These are phyloP conservation scores for Candida qinlingensis DNA, from an alignment of 805 yeast genomes.

Conservation along the genomic window DNA sequence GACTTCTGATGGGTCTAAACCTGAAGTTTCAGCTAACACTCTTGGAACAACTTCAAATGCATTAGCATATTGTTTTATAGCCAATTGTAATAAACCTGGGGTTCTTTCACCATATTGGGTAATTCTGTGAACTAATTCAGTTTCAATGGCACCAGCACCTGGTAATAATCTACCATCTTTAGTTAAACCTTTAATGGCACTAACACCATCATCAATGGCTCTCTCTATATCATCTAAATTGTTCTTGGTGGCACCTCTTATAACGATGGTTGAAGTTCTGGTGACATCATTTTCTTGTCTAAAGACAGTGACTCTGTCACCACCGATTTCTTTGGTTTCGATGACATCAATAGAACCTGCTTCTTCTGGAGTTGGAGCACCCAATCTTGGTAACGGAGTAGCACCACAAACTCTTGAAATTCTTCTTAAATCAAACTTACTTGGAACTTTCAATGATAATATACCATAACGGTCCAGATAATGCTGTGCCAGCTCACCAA, in stretches of 20 bases:
- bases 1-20: constrained; percentile 86
- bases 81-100: constrained; percentile 87
- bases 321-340: constrained; percentile 92
- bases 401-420: constrained; percentile 96
- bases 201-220: constrained; percentile 95
- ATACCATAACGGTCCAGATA: constrained; percentile 84
- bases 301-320: constrained; percentile 93
- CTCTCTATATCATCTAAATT: constrained; percentile 92
- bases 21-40: constrained; percentile 90
- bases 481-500: constrained; percentile 91
- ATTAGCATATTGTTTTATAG: constrained; percentile 88
- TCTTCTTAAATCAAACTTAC: constrained; percentile 92
- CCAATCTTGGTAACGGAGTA: constrained; percentile 88
- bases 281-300: constrained; percentile 64
- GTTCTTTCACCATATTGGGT: constrained; percentile 88
- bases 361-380: constrained; percentile 94
- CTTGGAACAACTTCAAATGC: constrained; percentile 95
- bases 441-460: constrained; percentile 81
- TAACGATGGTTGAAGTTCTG: constrained; percentile 85
- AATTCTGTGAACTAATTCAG: constrained; percentile 74
- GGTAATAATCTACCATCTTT: constrained; percentile 79
- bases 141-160: constrained; percentile 96
- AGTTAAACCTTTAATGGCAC: constrained; percentile 83
- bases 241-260: constrained; percentile 96
- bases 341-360: constrained; percentile 84